These are phyloP conservation scores for Amanita subjunquillea DNA, from an alignment of 768 basidiomycete genomes.

Conservation along the genomic window DNA sequence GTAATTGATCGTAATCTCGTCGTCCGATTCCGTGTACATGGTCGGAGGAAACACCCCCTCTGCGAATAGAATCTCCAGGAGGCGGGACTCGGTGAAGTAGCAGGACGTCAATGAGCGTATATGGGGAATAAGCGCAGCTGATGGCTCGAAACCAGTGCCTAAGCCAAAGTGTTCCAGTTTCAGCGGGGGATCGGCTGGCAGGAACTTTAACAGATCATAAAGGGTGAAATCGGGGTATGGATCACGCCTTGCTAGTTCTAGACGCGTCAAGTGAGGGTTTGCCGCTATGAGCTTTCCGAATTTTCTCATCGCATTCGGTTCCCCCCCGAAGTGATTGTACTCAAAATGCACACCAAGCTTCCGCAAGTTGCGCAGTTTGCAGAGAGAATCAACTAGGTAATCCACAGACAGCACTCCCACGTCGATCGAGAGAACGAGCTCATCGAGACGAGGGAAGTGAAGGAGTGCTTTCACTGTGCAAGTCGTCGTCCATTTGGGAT, in stretches of 20 bases:
- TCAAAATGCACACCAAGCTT: background rate
- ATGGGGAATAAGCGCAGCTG: background rate
- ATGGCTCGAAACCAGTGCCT: background rate
- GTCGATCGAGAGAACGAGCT: background rate
- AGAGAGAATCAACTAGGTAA: background rate
- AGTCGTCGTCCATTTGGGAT: background rate
- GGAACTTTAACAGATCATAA: background rate
- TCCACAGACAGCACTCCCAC: background rate
- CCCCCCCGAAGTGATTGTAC: background rate
- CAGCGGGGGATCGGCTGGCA: background rate
- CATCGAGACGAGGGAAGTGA: background rate
- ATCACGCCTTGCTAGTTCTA: background rate
- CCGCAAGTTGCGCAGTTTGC: background rate
- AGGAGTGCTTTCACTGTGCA: background rate
- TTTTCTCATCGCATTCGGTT: background rate
- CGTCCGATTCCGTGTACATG: background rate
- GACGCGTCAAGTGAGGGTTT: background rate
- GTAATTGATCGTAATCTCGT: background rate
- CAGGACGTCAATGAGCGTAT: background rate
- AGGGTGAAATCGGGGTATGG: background rate
- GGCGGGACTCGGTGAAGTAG: background rate
- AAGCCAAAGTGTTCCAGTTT: background rate
- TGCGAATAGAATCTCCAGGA: background rate
- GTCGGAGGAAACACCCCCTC: background rate
- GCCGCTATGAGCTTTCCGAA: background rate